Base-by-base conservation (phyloP, 768 basidiomycete species). In the Scleroderma bovista region DNA sequence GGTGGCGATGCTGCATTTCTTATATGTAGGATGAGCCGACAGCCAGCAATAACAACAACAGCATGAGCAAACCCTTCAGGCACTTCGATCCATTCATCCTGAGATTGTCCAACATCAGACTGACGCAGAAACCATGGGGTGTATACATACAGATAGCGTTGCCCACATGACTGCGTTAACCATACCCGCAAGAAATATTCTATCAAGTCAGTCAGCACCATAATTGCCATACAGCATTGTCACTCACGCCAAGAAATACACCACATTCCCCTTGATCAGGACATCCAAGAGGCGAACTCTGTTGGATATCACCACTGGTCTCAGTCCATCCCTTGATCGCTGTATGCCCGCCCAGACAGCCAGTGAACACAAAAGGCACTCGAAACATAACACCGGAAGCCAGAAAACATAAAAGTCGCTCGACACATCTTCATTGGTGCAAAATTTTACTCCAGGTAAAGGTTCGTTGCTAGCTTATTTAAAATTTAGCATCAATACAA, bases 351-450 rank as follows among this genome's bases (percentile, higher is more conserved):
- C 72, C 48, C 69, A 63, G n/a, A 81, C 56, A 5, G 80, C 79
- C 34, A 83, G 60, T 4, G 54, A 57, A 51, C 80, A 81, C 1
- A 83, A 68, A 2, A 81, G 57, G 48, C 63, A 72, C 57, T 84
- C 82, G 33, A 76, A 81, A 3, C 67, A 58, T 15, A 84, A 66
- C 56, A 80, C 71, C 2, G 81, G 81, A 38, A 83, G 73, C 82
- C 82, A 84, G 61, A 80, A 80, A 17, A 72, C 66, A 57, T 72
- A 82, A 59, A 81, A 78, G 36, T 71, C 66, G 8, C 48, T 39
- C 5, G 77, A 68, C 6, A 79, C 56, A 24, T 63, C 58, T 12
- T 43, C 36, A 5, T 77, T 72, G 11, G 69, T 51, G 57, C 81
- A 84, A 50, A 78, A 76, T 6, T 60, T 51, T 8, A 54, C 54